Evolutionary conservation across 345 rosid species (phyloP).

Genomic region (Hibiscus syriacus): DNA sequence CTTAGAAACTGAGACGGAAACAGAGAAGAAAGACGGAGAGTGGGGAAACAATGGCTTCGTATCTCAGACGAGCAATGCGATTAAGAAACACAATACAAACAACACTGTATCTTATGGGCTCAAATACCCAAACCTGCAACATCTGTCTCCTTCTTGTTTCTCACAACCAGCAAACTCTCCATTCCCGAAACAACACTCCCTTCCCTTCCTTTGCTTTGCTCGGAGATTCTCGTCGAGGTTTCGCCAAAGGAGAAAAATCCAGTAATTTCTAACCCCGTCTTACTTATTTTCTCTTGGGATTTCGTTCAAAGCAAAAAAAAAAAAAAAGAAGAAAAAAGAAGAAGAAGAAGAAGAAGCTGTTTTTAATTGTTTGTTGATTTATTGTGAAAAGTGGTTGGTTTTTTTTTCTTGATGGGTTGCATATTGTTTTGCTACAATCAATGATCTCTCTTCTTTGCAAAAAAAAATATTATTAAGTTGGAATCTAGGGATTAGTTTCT

Average conservation of each 20-base stretch:
- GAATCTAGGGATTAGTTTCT: background rate
- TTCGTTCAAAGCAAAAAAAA: background rate
- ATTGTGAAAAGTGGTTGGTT: background rate
- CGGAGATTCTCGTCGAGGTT: constrained; percentile 48
- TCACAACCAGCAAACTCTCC: constrained; percentile 4
- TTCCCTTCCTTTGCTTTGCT: constrained; percentile 22
- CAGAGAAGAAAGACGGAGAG: background rate
- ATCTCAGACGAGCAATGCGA: constrained; percentile 40
- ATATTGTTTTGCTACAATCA: background rate
- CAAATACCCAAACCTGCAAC: constrained; percentile 12
- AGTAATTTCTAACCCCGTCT: constrained; percentile 28
- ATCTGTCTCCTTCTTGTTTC: constrained; percentile 13
- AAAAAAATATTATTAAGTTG: background rate
- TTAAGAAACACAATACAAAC: constrained; percentile 20
- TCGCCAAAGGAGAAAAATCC: constrained; percentile 70
- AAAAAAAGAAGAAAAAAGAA: too few relatives aligned
- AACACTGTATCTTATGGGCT: constrained; percentile 26
- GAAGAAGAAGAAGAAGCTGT: too few relatives aligned
- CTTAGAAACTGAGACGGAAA: background rate
- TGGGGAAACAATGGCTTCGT: constrained; percentile 36
- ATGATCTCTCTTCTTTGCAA: background rate
- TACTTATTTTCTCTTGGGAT: background rate
- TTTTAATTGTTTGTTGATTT: background rate
- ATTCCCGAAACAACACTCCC: constrained; percentile 1
- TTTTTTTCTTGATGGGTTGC: background rate